Percentiles rank a stretch among this genome's conserved stretches.
Evolutionary conservation across 2,329 filamentous ascomycete species (phyloP).

Genomic region (Sclerotinia nivalis): DNA sequence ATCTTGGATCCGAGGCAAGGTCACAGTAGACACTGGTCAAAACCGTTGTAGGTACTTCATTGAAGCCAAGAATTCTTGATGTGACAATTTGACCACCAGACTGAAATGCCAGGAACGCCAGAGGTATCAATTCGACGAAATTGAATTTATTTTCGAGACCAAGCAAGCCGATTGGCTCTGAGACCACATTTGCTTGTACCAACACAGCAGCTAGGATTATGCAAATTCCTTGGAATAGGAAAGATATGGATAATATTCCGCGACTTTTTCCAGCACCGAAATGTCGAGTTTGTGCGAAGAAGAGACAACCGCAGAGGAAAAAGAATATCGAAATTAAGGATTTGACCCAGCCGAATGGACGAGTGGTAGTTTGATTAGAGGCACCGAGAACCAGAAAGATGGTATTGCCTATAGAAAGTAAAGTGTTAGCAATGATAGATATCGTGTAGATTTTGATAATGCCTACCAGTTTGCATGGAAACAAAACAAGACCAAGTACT

Average conservation of each 20-base stretch:
- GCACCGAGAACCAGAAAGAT: slow-evolving; percentile 63
- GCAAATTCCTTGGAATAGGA: slow-evolving; percentile 53
- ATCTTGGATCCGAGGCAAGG: slow-evolving; percentile 64
- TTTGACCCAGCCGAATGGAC: slow-evolving; percentile 55
- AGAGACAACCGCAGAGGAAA: slow-evolving; percentile 56
- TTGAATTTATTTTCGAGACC: slow-evolving; percentile 38
- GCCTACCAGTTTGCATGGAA: slow-evolving; percentile 53
- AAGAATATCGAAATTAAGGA: slow-evolving; percentile 54
- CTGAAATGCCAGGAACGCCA: slow-evolving; percentile 63
- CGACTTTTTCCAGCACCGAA: slow-evolving; percentile 40
- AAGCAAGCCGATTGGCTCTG: slow-evolving; percentile 44
- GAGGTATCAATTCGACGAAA: slow-evolving; percentile 48
- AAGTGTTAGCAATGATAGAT: background rate
- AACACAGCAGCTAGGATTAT: slow-evolving; percentile 56
- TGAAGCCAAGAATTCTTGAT: slow-evolving; percentile 67
- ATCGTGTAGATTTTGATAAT: background rate
- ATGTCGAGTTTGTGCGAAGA: slow-evolving; percentile 45
- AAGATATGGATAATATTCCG: slow-evolving; percentile 50
- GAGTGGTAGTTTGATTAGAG: slow-evolving; percentile 51
- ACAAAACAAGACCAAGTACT: slow-evolving; percentile 53
- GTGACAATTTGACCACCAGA: slow-evolving; percentile 77
- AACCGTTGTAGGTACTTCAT: slow-evolving; percentile 74
- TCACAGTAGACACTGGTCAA: slow-evolving; percentile 82
- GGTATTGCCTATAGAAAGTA: slow-evolving; percentile 52
- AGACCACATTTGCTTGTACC: slow-evolving; percentile 49